A percentile compares a stretch with the other conserved stretches of the same genome.
Conservation (phyloP, 805 yeast species). For the Candida ficus region DNA sequence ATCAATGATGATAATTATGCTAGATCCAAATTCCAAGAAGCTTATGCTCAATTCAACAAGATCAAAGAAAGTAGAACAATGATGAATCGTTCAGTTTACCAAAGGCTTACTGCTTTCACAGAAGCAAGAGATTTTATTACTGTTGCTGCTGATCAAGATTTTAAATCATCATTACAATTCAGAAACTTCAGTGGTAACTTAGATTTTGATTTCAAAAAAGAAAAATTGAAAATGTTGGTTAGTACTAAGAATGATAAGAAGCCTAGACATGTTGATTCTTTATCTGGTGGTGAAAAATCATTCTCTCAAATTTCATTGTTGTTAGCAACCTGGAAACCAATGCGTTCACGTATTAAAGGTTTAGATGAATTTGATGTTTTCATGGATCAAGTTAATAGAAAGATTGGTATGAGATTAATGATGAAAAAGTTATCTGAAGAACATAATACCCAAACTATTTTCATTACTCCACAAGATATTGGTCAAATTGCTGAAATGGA, state of each 20-base stretch:
- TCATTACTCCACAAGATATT: conserved; percentile 92
- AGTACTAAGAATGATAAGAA: conserved; percentile 55
- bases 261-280: conserved; percentile 67
- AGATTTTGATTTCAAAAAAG: conserved; percentile 50
- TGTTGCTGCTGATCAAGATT: conserved; percentile 46
- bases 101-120: conserved; percentile 38
- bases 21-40: conserved; percentile 37
- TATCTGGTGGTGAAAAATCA: conserved; percentile 97
- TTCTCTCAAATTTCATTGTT: conserved; percentile 86
- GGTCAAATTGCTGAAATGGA: conserved; percentile 56
- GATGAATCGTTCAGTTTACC: conserved; percentile 33
- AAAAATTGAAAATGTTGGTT: conserved; percentile 51
- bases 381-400: conserved; percentile 91
- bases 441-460: conserved; percentile 76
- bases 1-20: conserved; percentile 40
- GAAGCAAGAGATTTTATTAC: conserved; percentile 37
- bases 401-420: conserved; percentile 70
- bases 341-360: conserved; percentile 84
- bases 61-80: conserved; percentile 30
- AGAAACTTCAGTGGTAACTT: conserved; percentile 75
- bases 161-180: conserved; percentile 52
- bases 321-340: conserved; percentile 87
- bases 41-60: conserved; percentile 34
- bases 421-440: conserved; percentile 59
- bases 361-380: conserved; percentile 96